Conservation (phyloP, 2,329 filamentous ascomycete genomes). For the Aspergillus sclerotialis region DNA sequence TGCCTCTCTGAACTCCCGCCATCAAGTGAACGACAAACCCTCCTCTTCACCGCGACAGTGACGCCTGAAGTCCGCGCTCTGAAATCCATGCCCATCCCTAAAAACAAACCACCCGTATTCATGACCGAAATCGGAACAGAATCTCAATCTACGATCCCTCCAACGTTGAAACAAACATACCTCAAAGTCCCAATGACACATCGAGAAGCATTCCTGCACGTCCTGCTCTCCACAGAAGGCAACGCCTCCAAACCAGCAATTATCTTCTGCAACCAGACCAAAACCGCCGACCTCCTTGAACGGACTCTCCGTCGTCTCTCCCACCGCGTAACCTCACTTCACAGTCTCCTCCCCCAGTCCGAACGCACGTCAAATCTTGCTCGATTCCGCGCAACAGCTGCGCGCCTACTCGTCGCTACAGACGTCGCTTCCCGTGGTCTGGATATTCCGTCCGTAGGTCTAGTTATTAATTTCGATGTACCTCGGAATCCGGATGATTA, state of each 20-base stretch:
- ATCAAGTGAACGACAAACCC: constrained; percentile 73
- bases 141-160: constrained; percentile 65
- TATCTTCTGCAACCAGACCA: constrained; percentile 89
- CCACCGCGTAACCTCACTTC: constrained; percentile 85
- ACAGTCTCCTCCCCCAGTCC: constrained; percentile 77
- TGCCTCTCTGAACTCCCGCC: constrained; percentile 77
- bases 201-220: constrained; percentile 90
- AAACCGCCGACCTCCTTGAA: constrained; percentile 81
- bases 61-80: constrained; percentile 85
- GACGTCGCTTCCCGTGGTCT: constrained; percentile 92
- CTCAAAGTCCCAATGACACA: constrained; percentile 84
- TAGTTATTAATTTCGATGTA: constrained; percentile 94
- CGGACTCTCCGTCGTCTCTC: constrained; percentile 77
- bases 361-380: constrained; percentile 83
- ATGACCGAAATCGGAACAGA: constrained; percentile 75
- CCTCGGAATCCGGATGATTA: constrained; percentile 96
- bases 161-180: constrained; percentile 75
- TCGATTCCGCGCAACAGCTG: constrained; percentile 82
- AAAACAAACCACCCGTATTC: constrained; percentile 69
- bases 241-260: constrained; percentile 75
- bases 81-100: constrained; percentile 65
- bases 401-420: constrained; percentile 85
- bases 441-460: constrained; percentile 83
- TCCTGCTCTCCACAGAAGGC: constrained; percentile 69
- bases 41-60: constrained; percentile 92